A percentile compares a stretch with the other conserved stretches of the same genome.
Conservation (phyloP, 2,329 filamentous ascomycete species). For the Monilinia vaccinii-corymbosi region DNA sequence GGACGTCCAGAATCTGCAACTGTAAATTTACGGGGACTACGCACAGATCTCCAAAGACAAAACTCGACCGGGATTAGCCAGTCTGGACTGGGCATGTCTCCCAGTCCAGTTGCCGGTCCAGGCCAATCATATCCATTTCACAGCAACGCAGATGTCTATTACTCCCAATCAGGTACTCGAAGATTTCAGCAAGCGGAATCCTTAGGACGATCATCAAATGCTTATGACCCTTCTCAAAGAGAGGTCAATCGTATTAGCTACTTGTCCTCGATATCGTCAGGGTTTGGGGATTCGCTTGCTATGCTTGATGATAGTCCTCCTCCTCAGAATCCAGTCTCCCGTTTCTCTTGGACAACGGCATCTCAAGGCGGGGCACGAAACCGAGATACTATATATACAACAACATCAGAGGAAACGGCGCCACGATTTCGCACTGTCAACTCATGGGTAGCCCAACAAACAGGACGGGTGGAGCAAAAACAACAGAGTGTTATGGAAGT, state of each 20-base stretch:
- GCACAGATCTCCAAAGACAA: conserved; percentile 7
- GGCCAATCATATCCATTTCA: neutral
- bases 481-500: conserved; percentile 32
- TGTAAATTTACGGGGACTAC: neutral
- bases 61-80: neutral
- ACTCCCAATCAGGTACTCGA: conserved; percentile 6
- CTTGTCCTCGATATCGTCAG: conserved; percentile 53
- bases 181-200: conserved; percentile 10
- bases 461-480: conserved; percentile 42
- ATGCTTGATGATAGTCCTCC: conserved; percentile 29
- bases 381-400: conserved; percentile 28
- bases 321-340: conserved; percentile 10
- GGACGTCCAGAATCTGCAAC: neutral
- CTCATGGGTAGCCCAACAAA: conserved; percentile 59
- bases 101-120: neutral
- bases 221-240: conserved; percentile 19
- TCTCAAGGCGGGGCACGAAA: conserved; percentile 15
- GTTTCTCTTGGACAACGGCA: conserved; percentile 27
- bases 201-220: conserved; percentile 18
- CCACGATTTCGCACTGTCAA: conserved; percentile 48
- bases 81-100: neutral
- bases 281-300: conserved; percentile 52
- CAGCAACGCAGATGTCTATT: neutral
- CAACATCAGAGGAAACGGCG: conserved; percentile 29
- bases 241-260: conserved; percentile 29